Base-by-base conservation (phyloP, 306 rosid genomes). In the Dryas octopetala region DNA sequence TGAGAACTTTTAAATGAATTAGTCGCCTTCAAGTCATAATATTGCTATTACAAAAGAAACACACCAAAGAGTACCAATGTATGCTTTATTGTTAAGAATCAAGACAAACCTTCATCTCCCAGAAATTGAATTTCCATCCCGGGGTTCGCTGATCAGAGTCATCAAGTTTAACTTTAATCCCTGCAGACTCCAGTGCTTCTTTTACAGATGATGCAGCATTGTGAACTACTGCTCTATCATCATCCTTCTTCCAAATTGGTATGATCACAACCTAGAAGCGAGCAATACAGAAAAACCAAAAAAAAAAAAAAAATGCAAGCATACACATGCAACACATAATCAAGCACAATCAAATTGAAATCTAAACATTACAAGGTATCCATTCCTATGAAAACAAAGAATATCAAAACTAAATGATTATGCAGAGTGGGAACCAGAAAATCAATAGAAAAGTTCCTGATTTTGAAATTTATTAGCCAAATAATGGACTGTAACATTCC, bases 121-220 rank as follows among this genome's bases (percentile, higher is more conserved):
- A 95, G 89, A 89, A 92, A 86, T 92, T 92, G 85, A 89, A 95
- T 84, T 95, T 95, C 99, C 99, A 95, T 60, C 98, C 97, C 8
- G 97, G 96, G 69, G 97, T 95, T 87, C 89, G 87, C 83, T 88
- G 96, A 64, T 88, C 98, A 6, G 97, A 80, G 74, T 90, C 92
- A 73, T 90, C 96, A 78, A 90, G 88, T 87, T 92, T 92, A 81
- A 90, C 88, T 81, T 64, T 90, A 75, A 89, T 50, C 43, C 97
- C 91, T 26, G 97, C 86, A 79, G 76, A 50, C 66, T 81, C 89
- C 67, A 95, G 93, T 61, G 78, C 70, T 61, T 78, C 87, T 73
- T 80, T 90, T 52, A 89, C 89, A 32, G 93, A 82, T 47, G 82
- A 72, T 51, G 97, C 96, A 59, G 92, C 97, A 81, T 49, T 82